phyloP scores from a whole-genome alignment of 169 alveolate genomes.

The Toxoplasma gondii region DNA sequence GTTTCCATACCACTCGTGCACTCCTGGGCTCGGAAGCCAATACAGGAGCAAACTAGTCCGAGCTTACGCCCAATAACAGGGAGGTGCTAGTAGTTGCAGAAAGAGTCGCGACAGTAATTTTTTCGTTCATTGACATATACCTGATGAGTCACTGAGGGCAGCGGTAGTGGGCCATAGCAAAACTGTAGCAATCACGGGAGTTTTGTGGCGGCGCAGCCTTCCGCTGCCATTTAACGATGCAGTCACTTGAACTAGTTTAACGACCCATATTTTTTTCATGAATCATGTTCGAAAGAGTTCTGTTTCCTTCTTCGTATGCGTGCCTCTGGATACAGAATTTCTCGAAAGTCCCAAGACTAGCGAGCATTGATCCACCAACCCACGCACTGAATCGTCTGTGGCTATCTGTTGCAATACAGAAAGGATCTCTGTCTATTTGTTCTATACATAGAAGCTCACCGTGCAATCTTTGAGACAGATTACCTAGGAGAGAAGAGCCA shows the following conservation, averaged over 20 bases:
- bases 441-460: neutral
- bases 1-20: no score
- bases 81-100: no score
- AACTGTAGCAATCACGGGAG: no score
- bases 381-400: slow-evolving; percentile 16
- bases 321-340: neutral
- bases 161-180: no score
- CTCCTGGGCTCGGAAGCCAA: no score
- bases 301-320: neutral
- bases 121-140: no score
- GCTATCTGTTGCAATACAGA: neutral
- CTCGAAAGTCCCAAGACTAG: neutral
- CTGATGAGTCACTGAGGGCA: no score
- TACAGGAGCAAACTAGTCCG: no score
- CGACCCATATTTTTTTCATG: neutral
- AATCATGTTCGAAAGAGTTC: neutral
- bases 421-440: neutral
- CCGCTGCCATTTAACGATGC: neutral
- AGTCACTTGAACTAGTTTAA: neutral
- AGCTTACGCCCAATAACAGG: no score
- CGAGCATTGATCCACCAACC: slow-evolving; percentile 15
- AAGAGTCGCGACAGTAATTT: no score
- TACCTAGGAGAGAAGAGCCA: neutral
- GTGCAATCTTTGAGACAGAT: neutral
- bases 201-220: neutral